A percentile compares a stretch with the other conserved stretches of the same genome.
phyloP scores from a whole-genome alignment of 2,329 filamentous ascomycete genomes.

The Zalaria obscura region DNA sequence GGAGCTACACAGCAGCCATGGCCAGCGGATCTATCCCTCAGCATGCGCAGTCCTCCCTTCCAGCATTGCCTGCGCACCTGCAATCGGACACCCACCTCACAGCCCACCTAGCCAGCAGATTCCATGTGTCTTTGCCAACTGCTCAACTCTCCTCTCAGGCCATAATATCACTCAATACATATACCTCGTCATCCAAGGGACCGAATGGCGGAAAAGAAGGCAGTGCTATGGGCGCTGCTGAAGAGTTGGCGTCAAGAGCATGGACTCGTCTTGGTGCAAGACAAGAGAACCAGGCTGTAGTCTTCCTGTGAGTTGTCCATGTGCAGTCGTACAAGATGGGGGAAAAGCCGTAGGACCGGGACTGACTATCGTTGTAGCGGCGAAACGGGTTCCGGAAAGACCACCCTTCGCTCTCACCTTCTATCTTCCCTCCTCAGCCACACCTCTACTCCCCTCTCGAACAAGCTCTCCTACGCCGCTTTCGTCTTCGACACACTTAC shows the following conservation, averaged over 20 bases:
- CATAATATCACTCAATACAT: conserved; percentile 86
- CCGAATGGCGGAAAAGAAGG: conserved; percentile 84
- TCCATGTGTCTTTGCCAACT: conserved; percentile 81
- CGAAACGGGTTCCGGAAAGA: conserved; percentile 93
- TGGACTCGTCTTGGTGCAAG: conserved; percentile 75
- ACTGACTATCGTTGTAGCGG: conserved; percentile 46
- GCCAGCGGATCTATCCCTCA: conserved; percentile 19
- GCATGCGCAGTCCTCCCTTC: conserved; percentile 75
- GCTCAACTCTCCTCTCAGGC: conserved; percentile 83
- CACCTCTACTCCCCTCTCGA: conserved; percentile 82
- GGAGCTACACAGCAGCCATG: conserved; percentile 1
- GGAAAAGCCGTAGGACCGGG: not conserved
- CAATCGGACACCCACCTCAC: conserved; percentile 69
- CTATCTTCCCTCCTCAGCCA: conserved; percentile 75
- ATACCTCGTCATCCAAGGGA: conserved; percentile 75
- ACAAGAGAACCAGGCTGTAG: conserved; percentile 81
- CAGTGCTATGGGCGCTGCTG: conserved; percentile 81
- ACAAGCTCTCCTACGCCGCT: conserved; percentile 81
- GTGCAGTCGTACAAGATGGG: too few species aligned
- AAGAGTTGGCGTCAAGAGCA: conserved; percentile 78
- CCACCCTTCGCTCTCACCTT: conserved; percentile 80
- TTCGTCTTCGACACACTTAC: conserved; percentile 95
- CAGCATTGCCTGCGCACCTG: conserved; percentile 70
- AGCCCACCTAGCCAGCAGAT: conserved; percentile 72
- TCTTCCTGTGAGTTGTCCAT: conserved; percentile 64